Percentiles rank a stretch among this genome's conserved stretches.
Evolutionary conservation across 306 rosid genomes (phyloP).

Genomic region (Adenanthera pavonina): DNA sequence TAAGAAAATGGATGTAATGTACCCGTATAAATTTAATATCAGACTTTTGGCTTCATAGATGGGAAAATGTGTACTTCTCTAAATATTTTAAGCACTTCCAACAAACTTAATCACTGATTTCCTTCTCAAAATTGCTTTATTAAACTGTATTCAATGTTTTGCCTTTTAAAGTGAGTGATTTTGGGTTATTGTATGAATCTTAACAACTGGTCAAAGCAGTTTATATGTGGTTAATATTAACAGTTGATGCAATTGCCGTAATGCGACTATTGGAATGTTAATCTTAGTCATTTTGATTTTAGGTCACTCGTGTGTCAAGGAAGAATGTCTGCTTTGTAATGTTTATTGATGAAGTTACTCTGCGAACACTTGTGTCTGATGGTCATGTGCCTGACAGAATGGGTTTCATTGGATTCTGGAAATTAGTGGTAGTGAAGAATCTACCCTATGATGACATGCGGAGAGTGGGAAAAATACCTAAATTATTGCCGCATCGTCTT

Average conservation of each 20-base stretch:
- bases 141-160: conserved; percentile 16
- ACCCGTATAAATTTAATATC: conserved; percentile 2
- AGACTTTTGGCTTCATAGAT: not conserved
- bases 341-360: conserved; percentile 84
- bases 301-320: conserved; percentile 88
- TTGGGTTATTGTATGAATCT: not conserved
- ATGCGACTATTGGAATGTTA: conserved; percentile 23
- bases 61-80: not conserved
- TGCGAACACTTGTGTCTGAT: conserved; percentile 70
- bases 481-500: conserved; percentile 91
- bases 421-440: conserved; percentile 81
- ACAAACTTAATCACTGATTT: conserved; percentile 14
- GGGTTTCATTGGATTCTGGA: conserved; percentile 97
- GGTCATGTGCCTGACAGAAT: conserved; percentile 78
- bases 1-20: not conserved
- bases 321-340: conserved; percentile 95
- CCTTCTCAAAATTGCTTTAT: conserved; percentile 19
- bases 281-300: conserved; percentile 48
- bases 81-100: conserved; percentile 24
- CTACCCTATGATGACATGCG: conserved; percentile 92
- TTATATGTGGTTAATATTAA: conserved; percentile 15
- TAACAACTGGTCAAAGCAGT: not conserved
- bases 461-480: conserved; percentile 94
- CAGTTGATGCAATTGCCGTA: conserved; percentile 13
- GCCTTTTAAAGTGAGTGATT: conserved; percentile 21